These are phyloP conservation scores for Barbarea vulgaris DNA, from an alignment of 345 rosid species.

Conservation along the genomic window DNA sequence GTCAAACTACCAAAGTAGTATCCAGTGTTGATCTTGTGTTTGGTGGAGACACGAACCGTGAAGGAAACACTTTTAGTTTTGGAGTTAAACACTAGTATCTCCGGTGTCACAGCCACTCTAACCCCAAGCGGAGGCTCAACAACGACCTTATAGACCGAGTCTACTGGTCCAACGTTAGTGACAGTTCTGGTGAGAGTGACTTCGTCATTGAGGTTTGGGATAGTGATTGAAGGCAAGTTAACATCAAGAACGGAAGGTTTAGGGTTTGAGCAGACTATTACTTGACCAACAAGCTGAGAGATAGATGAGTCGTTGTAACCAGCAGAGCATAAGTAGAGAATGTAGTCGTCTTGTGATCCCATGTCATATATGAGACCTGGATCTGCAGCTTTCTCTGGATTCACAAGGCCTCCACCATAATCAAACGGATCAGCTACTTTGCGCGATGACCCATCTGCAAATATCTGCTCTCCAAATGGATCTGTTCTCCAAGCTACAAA, in stretches of 20 bases:
- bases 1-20: conserved; percentile 48
- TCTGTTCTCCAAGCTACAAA: conserved; percentile 41
- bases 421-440: conserved; percentile 53
- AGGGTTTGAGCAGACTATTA: conserved; percentile 30
- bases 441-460: conserved; percentile 43
- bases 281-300: conserved; percentile 46
- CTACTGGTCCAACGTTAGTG: conserved; percentile 46
- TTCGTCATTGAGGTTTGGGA: conserved; percentile 25
- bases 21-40: conserved; percentile 42
- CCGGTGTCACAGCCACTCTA: conserved; percentile 27
- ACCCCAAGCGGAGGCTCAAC: conserved; percentile 42
- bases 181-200: conserved; percentile 43
- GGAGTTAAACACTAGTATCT: conserved; percentile 33
- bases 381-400: conserved; percentile 52
- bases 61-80: conserved; percentile 28
- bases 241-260: conserved; percentile 34
- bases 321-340: conserved; percentile 50
- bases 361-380: conserved; percentile 66
- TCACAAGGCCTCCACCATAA: conserved; percentile 63
- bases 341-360: conserved; percentile 45
- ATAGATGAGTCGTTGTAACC: conserved; percentile 53
- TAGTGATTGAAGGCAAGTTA: conserved; percentile 52
- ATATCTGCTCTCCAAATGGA: conserved; percentile 43
- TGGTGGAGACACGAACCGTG: conserved; percentile 29
- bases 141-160: conserved; percentile 33